phyloP scores from a whole-genome alignment of 306 rosid species.

The Inga oerstediana region DNA sequence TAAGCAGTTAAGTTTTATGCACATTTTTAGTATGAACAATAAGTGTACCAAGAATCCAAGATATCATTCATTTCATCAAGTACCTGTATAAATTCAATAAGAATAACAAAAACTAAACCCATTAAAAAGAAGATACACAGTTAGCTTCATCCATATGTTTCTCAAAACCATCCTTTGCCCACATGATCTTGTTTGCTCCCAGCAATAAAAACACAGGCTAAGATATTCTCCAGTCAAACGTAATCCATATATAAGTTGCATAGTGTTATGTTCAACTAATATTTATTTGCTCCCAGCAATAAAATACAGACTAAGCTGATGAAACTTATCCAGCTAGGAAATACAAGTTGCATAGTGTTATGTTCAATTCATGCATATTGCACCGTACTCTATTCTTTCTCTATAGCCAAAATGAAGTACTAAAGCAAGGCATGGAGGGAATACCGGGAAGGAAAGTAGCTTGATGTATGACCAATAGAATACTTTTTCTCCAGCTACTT shows the following conservation, averaged over 20 bases:
- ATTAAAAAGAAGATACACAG: not conserved
- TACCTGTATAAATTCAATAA: not conserved
- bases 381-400: not conserved
- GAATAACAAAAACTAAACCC: not conserved
- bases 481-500: not conserved
- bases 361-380: conserved; percentile 5
- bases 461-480: not conserved
- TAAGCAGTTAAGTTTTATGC: not conserved
- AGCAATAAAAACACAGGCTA: not conserved
- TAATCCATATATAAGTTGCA: not conserved
- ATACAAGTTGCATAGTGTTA: not conserved
- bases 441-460: not conserved
- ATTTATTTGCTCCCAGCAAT: conserved; percentile 17
- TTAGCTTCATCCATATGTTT: not conserved
- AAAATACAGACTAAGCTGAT: not conserved
- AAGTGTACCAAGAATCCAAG: not conserved
- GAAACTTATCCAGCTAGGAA: conserved; percentile 8
- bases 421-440: not conserved
- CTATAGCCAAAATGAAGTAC: not conserved
- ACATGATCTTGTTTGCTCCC: conserved; percentile 4
- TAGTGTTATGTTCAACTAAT: not conserved
- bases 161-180: not conserved
- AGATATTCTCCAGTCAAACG: not conserved
- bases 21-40: not conserved
- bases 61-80: conserved; percentile 1